Conservation (phyloP, 2,329 filamentous ascomycete species). For the Lasiodiplodia sp. region DNA sequence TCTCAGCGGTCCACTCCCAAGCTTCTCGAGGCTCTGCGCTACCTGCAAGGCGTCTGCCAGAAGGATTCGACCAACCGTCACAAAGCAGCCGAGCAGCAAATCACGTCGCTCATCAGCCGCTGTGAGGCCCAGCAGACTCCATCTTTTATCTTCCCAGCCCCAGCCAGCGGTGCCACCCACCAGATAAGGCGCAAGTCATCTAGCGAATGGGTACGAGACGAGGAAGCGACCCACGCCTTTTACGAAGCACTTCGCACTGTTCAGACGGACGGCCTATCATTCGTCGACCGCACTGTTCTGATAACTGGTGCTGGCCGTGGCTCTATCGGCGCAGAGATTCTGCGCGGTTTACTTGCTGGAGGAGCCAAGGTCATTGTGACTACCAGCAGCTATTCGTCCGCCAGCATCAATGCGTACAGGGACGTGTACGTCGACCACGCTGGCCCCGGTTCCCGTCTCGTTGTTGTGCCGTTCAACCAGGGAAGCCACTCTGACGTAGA, state of each 20-base stretch:
- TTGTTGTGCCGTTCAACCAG: conserved; percentile 51
- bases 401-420: conserved; percentile 44
- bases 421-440: conserved; percentile 45
- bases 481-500: conserved; percentile 51
- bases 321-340: conserved; percentile 48
- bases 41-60: not conserved
- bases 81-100: not conserved
- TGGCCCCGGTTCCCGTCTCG: conserved; percentile 44
- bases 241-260: not conserved
- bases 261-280: conserved; percentile 29
- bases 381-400: conserved; percentile 44
- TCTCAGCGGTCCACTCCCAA: not conserved
- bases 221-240: conserved; percentile 1
- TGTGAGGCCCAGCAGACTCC: conserved; percentile 5
- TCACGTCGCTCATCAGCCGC: conserved; percentile 10
- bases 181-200: conserved; percentile 4
- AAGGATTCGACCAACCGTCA: conserved; percentile 7
- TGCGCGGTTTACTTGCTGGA: conserved; percentile 43
- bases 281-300: conserved; percentile 43
- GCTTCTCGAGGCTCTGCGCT: not conserved
- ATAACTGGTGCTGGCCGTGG: conserved; percentile 48
- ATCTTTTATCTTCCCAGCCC: not conserved
- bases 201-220: not conserved
- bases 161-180: conserved; percentile 28
- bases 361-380: conserved; percentile 51